These are phyloP conservation scores for Perilla frutescens DNA, from an alignment of 257 asterid genomes.

Conservation along the genomic window DNA sequence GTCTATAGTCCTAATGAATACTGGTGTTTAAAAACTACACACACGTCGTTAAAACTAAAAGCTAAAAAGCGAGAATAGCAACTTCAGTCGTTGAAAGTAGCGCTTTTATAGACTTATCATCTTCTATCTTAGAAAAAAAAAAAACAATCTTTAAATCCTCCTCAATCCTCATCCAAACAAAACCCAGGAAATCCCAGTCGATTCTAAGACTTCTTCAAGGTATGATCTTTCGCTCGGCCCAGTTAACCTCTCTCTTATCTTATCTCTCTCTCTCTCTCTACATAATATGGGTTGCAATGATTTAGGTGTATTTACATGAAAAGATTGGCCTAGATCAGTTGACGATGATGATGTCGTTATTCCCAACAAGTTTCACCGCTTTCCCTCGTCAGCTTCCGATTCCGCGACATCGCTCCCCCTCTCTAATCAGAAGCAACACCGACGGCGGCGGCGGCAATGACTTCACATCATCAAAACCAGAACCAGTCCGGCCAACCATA, in stretches of 20 bases:
- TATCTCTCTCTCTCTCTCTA: not conserved
- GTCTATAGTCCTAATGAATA: too few relatives aligned
- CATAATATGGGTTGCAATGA: too few relatives aligned
- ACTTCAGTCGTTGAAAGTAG: not conserved
- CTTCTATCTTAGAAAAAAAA: not conserved
- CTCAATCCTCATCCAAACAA: constrained; percentile 28
- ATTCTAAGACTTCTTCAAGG: constrained; percentile 18
- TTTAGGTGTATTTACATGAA: too few relatives aligned
- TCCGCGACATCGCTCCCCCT: constrained; percentile 35
- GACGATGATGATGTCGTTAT: constrained; percentile 55
- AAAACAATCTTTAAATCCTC: constrained; percentile 12
- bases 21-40: too few relatives aligned
- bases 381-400: constrained; percentile 44
- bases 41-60: not conserved
- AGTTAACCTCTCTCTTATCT: too few relatives aligned
- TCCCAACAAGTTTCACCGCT: constrained; percentile 46
- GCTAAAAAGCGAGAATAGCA: not conserved
- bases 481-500: constrained; percentile 46
- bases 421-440: constrained; percentile 43
- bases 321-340: not conserved
- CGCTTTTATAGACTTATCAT: not conserved
- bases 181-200: constrained; percentile 10
- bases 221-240: not conserved
- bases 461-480: constrained; percentile 41
- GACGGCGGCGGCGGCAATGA: constrained; percentile 41